phyloP scores from a whole-genome alignment of 495 filamentous ascomycete genomes.

The Copromyces sp. region DNA sequence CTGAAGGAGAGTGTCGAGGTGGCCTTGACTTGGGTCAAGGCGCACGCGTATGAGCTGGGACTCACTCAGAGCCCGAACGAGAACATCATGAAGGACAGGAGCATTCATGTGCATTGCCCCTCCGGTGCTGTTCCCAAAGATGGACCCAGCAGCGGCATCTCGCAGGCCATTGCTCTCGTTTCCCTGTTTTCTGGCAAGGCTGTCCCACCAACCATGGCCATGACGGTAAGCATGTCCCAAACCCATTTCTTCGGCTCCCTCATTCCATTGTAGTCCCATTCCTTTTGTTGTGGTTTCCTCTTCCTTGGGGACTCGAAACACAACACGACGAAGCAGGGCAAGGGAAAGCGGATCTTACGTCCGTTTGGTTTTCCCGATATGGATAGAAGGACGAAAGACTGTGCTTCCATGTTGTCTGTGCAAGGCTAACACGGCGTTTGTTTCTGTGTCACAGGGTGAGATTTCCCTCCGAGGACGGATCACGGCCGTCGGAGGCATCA shows the following conservation, averaged over 20 bases:
- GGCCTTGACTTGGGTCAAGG: slow-evolving; percentile 90
- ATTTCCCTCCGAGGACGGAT: slow-evolving; percentile 81
- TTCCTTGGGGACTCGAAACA: neutral
- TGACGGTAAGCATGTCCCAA: slow-evolving; percentile 51
- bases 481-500: slow-evolving; percentile 85
- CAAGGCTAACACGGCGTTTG: slow-evolving; percentile 18
- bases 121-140: slow-evolving; percentile 94
- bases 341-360: neutral
- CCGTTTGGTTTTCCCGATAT: neutral
- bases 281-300: neutral
- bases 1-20: slow-evolving; percentile 97
- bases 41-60: slow-evolving; percentile 85
- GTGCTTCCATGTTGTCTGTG: neutral
- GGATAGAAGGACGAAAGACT: neutral
- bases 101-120: slow-evolving; percentile 94
- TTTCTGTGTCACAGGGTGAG: slow-evolving; percentile 49
- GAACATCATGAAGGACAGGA: slow-evolving; percentile 93
- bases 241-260: neutral
- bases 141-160: slow-evolving; percentile 77
- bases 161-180: slow-evolving; percentile 87
- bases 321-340: neutral
- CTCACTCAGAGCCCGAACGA: slow-evolving; percentile 69
- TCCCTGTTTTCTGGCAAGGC: slow-evolving; percentile 81
- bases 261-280: neutral
- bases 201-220: slow-evolving; percentile 86